These are phyloP conservation scores for Rubia tinctorum DNA, from an alignment of 305 asterid genomes.

Conservation along the genomic window DNA sequence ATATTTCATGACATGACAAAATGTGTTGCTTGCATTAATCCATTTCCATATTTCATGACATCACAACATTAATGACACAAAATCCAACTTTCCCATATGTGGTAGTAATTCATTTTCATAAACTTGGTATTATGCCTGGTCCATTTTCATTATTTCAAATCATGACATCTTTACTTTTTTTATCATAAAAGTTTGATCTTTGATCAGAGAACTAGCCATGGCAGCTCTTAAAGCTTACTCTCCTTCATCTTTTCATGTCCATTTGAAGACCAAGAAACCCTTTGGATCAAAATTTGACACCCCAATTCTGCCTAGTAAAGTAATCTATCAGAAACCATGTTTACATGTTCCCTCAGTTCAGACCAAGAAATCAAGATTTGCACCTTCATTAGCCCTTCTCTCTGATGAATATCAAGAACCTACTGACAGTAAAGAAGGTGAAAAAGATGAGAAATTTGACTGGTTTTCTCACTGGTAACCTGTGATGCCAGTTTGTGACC, in stretches of 20 bases:
- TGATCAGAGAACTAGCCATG: slow-evolving; percentile 32
- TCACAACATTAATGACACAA: too few relatives aligned
- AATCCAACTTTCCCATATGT: too few relatives aligned
- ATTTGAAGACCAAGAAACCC: slow-evolving; percentile 25
- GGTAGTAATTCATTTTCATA: too few relatives aligned
- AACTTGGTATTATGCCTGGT: not conserved
- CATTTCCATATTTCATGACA: too few relatives aligned
- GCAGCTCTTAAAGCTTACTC: slow-evolving; percentile 36
- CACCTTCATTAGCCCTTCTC: slow-evolving; percentile 39
- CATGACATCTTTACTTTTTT: not conserved
- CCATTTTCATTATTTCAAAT: not conserved
- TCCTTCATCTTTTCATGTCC: slow-evolving; percentile 20
- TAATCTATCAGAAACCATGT: slow-evolving; percentile 16
- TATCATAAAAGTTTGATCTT: not conserved
- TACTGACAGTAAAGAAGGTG: slow-evolving; percentile 19
- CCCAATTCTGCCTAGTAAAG: slow-evolving; percentile 23
- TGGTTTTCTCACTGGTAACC: slow-evolving; percentile 96
- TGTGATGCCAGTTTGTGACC: slow-evolving; percentile 73
- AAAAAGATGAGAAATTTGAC: slow-evolving; percentile 56
- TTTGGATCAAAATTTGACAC: slow-evolving; percentile 14
- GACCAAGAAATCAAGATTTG: slow-evolving; percentile 32
- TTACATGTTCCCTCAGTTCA: slow-evolving; percentile 18
- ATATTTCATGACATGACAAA: too few relatives aligned
- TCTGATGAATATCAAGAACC: slow-evolving; percentile 31
- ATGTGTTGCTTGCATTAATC: too few relatives aligned